Evolutionary conservation across 2,329 filamentous ascomycete genomes (phyloP), one percentile per base, ranked within the genome.

Genomic region (Dactylonectria macrodidyma): DNA sequence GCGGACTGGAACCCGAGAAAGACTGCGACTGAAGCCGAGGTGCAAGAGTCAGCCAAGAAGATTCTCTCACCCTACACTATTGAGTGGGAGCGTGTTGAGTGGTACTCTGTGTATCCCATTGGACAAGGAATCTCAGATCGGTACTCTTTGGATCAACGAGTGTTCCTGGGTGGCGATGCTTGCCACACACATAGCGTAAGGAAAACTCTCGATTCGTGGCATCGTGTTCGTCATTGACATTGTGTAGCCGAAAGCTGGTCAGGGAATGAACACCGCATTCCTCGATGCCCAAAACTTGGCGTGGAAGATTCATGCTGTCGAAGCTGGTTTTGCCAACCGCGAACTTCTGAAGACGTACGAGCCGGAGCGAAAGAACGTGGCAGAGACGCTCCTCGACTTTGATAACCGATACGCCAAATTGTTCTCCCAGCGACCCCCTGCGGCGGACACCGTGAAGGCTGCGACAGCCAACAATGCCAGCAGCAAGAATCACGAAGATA

Each of bases 261-360:
- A 94, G 79, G 92, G 92, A 34, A 94, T 94, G 92, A 94, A 94
- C 76, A 92, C 92, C 0, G 92, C 91, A 3, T 94, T 94, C 81
- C 84, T 93, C 59, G 92, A 95, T 73, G 94, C 94, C 1, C 89
- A 94, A 67, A 98, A 98, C 80, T 86, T 98, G 47, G 95, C 95
- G 8, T 98, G 95, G 95, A 98, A 98, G 84, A 93, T 98, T 59
- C 95, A 97, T 78, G 91, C 93, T 41, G 95, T 98, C 10, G 95
- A 97, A 78, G 87, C 88, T 30, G 94, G 94, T 12, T 93, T 97
- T 73, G 93, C 94, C 1, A 83, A 90, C 34, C 91, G 93, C 68
- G 88, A 89, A 3, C 86, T 96, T 19, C 87, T 98, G 58, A 89
- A 91, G 69, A 96, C 95, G 0, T 98, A 98, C 79, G 94, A 98